Conservation (phyloP, 1,284 basidiomycete species). For the Caloboletus inedulis region DNA sequence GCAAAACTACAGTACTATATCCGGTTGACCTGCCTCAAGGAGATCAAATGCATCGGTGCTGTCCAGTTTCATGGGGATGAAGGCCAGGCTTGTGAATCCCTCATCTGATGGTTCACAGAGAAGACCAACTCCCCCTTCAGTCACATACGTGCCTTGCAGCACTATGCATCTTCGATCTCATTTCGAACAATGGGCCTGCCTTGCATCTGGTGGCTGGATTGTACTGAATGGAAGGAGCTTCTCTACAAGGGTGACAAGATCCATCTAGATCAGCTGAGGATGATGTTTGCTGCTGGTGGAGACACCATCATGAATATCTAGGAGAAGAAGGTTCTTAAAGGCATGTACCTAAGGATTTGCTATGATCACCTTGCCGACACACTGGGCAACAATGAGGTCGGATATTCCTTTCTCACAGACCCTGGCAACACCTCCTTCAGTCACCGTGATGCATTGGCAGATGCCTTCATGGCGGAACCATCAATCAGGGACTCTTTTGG, state of each 20-base stretch:
- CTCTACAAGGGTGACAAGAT: background rate
- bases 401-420: background rate
- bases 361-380: background rate
- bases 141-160: background rate
- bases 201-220: background rate
- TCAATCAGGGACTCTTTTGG: background rate
- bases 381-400: background rate
- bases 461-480: background rate
- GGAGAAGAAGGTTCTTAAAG: background rate
- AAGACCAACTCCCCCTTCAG: background rate
- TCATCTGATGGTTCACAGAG: background rate
- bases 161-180: background rate
- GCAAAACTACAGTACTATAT: constrained; percentile 1
- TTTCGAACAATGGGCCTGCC: background rate
- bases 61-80: background rate
- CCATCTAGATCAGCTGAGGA: background rate
- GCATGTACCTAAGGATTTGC: background rate
- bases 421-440: background rate
- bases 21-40: background rate
- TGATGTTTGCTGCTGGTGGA: background rate
- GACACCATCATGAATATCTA: background rate
- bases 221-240: background rate
- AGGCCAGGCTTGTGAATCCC: background rate
- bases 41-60: background rate
- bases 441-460: background rate